A percentile compares a stretch with the other conserved stretches of the same genome.
phyloP scores from a whole-genome alignment of 2,329 filamentous ascomycete genomes.

The Kalmusia sp. region DNA sequence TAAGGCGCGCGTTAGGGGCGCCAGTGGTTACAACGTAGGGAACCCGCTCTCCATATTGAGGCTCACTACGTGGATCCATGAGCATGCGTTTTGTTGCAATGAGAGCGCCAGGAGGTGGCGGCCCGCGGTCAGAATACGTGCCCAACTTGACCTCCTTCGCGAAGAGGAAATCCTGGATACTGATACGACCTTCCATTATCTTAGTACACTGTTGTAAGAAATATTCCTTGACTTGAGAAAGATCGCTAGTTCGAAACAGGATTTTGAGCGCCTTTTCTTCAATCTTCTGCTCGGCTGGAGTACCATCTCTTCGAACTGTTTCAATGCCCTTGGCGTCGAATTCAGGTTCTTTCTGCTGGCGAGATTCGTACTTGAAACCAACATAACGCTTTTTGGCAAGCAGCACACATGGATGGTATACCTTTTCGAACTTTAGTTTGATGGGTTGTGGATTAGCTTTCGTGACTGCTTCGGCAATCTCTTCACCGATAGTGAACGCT shows the following conservation, averaged over 20 bases:
- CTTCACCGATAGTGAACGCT: conserved; percentile 90
- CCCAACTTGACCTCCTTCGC: conserved; percentile 90
- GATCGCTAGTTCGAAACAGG: conserved; percentile 86
- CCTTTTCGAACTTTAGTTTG: conserved; percentile 98
- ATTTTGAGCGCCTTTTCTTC: conserved; percentile 90
- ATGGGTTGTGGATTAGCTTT: conserved; percentile 88
- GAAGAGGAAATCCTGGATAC: conserved; percentile 95
- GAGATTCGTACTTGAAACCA: conserved; percentile 92
- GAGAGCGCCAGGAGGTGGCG: conserved; percentile 83
- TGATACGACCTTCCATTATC: conserved; percentile 87
- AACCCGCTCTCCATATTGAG: conserved; percentile 93
- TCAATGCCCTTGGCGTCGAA: conserved; percentile 99
- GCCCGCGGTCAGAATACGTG: conserved; percentile 81
- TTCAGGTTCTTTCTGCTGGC: conserved; percentile 76
- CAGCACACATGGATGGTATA: conserved; percentile 93
- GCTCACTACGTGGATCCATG: conserved; percentile 83
- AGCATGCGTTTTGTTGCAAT: conserved; percentile 89
- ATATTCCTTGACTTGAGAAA: conserved; percentile 87
- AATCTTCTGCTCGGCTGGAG: conserved; percentile 94
- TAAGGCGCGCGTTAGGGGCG: conserved; percentile 81
- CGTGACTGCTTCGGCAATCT: conserved; percentile 88
- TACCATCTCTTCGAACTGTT: conserved; percentile 93
- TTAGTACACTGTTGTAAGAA: conserved; percentile 91
- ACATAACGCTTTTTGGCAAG: conserved; percentile 98
- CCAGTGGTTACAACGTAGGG: conserved; percentile 94